Evolutionary conservation across 2,329 filamentous ascomycete species (phyloP), one percentile per base, ranked within the genome.

Genomic region (Cordyceps pruinosa): DNA sequence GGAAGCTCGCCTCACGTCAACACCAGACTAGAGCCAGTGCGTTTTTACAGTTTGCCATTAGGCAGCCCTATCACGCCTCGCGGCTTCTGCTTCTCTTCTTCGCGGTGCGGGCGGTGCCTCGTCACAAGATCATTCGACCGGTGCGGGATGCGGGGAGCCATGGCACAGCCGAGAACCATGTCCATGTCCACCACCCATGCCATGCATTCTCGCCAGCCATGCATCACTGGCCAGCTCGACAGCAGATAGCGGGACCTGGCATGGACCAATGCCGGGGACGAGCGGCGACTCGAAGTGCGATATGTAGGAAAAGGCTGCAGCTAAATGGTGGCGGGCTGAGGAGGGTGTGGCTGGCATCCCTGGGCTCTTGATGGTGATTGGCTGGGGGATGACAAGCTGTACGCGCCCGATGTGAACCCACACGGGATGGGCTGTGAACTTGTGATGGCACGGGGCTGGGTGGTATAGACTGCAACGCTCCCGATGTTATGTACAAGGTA

Each of bases 361-460:
- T 17, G n/a, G 41, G 10, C 25, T 47, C n/a, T 39, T 17, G 42
- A 30, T 30, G 15, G 34, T 55, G 52, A 55, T 55, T 55, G 52
- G 52, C 26, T 25, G 23, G 10, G 21, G 34, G 8, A n/a, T 46
- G 21, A 17, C 13, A 46, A 23, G 5, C 42, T 47, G 23, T 55
- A 47, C 37, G 52, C 52, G 52, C 52, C 52, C 42, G 44, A 30
- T 28, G 52, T 19, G 34, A 46, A 47, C 17, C 42, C 52, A 46
- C 52, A 55, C 44, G 42, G 30, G 42, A 55, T 55, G 51, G 51
- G 28, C 19, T 35, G 30, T 30, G 9, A 17, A n/a, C n/a, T n/a
- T n/a, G n/a, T n/a, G n/a, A n/a, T n/a, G n/a, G n/a, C n/a, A n/a
- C n/a, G n/a, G n/a, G n/a, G n/a, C n/a, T 45, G 10, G 26, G 23